These are phyloP conservation scores for Mesembryanthemum crystallinum DNA, from an alignment of 148 eudicot genomes.

Conservation along the genomic window DNA sequence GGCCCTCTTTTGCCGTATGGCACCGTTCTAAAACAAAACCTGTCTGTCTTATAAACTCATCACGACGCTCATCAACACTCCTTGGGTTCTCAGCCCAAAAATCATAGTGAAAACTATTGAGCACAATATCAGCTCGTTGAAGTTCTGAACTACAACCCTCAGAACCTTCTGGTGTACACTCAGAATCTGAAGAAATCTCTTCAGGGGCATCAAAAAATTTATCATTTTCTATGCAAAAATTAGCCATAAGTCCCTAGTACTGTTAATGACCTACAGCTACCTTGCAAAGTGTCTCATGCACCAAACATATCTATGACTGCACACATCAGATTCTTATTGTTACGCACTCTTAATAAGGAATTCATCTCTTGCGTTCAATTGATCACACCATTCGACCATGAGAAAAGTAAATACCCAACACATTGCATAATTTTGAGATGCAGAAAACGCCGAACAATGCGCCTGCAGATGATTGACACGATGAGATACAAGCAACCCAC, in stretches of 20 bases:
- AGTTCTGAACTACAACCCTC: slow-evolving; percentile 30
- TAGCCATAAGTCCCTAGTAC: slow-evolving; percentile 12
- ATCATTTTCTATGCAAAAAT: slow-evolving; percentile 26
- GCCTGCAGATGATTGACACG: neutral
- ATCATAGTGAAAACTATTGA: slow-evolving; percentile 41
- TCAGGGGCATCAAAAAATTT: slow-evolving; percentile 56
- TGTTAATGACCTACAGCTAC: neutral
- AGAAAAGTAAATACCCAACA: neutral
- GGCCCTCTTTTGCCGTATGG: slow-evolving; percentile 35
- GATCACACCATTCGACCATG: neutral
- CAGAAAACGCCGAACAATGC: neutral
- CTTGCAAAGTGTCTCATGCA: neutral
- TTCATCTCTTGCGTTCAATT: neutral
- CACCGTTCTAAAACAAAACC: slow-evolving; percentile 42
- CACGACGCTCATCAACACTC: slow-evolving; percentile 61
- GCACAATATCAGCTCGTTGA: slow-evolving; percentile 12
- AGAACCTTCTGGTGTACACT: slow-evolving; percentile 40
- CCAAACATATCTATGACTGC: neutral
- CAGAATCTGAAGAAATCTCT: slow-evolving; percentile 50
- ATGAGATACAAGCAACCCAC: neutral
- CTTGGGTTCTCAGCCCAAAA: slow-evolving; percentile 54
- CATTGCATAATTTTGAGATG: neutral
- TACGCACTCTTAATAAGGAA: neutral
- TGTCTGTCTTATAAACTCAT: slow-evolving; percentile 49
- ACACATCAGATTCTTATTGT: neutral